Evolutionary conservation across 805 yeast species (phyloP).

Genomic region (Jamesozyma jinghongensis): DNA sequence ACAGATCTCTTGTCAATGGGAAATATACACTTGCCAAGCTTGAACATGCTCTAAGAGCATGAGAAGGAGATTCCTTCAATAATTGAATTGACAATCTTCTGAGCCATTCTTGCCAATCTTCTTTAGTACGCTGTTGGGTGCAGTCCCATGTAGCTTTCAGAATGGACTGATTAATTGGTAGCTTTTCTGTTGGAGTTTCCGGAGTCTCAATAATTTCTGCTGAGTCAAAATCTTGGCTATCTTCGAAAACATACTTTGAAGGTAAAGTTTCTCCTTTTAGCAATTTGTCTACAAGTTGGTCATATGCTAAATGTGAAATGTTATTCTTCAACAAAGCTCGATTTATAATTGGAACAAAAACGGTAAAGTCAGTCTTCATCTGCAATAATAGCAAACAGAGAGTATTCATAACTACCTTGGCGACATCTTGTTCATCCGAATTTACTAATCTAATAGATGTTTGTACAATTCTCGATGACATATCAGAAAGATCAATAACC

Average conservation of each 20-base stretch:
- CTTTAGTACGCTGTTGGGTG: constrained; percentile 76
- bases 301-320: constrained; percentile 60
- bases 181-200: constrained; percentile 46
- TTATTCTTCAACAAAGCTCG: constrained; percentile 49
- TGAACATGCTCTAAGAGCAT: constrained; percentile 85
- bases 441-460: constrained; percentile 62
- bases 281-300: constrained; percentile 64
- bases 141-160: constrained; percentile 86
- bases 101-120: constrained; percentile 97
- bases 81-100: constrained; percentile 72
- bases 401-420: constrained; percentile 59
- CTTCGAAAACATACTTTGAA: constrained; percentile 50
- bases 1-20: constrained; percentile 78
- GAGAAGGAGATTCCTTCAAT: constrained; percentile 84
- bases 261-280: constrained; percentile 79
- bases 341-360: constrained; percentile 72
- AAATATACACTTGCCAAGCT: constrained; percentile 74
- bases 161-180: constrained; percentile 55
- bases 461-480: constrained; percentile 81
- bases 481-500: constrained; percentile 60
- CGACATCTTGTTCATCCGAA: constrained; percentile 43
- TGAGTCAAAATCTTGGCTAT: constrained; percentile 27
- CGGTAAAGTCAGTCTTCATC: constrained; percentile 69
- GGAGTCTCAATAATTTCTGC: constrained; percentile 24
- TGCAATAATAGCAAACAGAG: constrained; percentile 62